Evolutionary conservation across 306 rosid species (phyloP), one percentile per base, ranked within the genome.

Genomic region (Prunus mume): DNA sequence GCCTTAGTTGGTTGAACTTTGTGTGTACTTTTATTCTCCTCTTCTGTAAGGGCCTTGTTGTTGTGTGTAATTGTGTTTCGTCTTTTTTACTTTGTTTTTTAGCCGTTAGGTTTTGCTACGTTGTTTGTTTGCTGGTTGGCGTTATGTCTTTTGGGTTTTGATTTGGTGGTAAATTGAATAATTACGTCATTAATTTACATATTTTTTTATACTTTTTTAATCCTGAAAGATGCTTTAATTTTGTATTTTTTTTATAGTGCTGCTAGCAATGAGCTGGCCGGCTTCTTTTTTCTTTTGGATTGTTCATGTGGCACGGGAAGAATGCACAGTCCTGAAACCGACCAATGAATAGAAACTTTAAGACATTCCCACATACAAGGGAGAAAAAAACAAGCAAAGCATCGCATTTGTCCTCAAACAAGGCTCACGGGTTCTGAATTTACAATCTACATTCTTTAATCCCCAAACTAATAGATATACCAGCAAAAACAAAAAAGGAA

Each of bases 101-200:
- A 34, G 76, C 75, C 12, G 75, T 55, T 55, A 54, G 75, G 65
- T 55, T 20, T 55, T 55, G n/a, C 63, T 70, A 52, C 10, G 12
- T 70, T 55, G 75, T 55, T 72, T 72, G 22, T 15, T 72, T 72
- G 52, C 14, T 9, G 66, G 66, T 38, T 49, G 58, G 58, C 73
- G 22, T 52, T 6, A 15, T 18, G 0, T 14, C 17, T 18, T 52
- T 4, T 5, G 2, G n/a, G 20, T 15, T 52, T 52, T 52, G 28
- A 32, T 28, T 49, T 24, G 57, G 46, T n/a, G 61, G 45, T 20
- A 18, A 56, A 56, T 19, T 38, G 24, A 56, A 56, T 56, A 65
- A n/a, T 65, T 64, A 10, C 32, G 14, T 65, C 65, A 13, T 65
- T 34, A 19, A 38, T 65, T 34, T 41, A n/a, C 6, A 58, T 12